Evolutionary conservation across 768 basidiomycete species (phyloP), one percentile per base, ranked within the genome.

Genomic region (Leucocoprinus birnbaumii): DNA sequence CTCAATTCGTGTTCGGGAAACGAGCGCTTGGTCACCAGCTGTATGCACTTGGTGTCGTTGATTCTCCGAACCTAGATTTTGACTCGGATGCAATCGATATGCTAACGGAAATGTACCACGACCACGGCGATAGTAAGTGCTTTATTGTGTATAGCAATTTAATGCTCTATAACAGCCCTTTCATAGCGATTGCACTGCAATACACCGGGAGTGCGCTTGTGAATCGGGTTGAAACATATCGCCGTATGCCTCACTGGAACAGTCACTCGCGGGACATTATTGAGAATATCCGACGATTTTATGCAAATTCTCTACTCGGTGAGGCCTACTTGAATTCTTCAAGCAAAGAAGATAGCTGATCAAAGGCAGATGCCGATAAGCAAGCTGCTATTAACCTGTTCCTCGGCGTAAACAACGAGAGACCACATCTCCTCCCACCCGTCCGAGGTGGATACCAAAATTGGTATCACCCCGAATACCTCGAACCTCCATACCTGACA

Each of bases 361-460:
- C 24, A 40, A 27, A 58, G 24, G 8, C 56, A 93, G 96, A 99
- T 65, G 93, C 91, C 5, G 97, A 98, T 72, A 98, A 98, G 68
- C 97, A 99, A 71, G 80, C 89, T 8, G 95, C 96, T 5, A 99
- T 98, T 66, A 94, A 99, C 69, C 80, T 98, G n/a, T 98, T 98
- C 69, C 84, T 98, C 2, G 91, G 94, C 35, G 80, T 92, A 2
- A 76, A 83, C 52, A 78, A 77, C 34, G 78, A 82, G 53, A 75
- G 77, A n/a, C 75, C 77, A 0, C 76, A 76, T 34, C 67, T 71
- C 2, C 77, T 75, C 10, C 73, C 79, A 1, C 76, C 77, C 2
- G 75, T 80, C 2, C 80, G 90, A 0, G 80, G 85, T 0, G 85
- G 86, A 9, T 98, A 98, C 66, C 84, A 82, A 61, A 77, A 87